These are phyloP conservation scores for Schrenkiella parvula DNA, from an alignment of 345 rosid genomes.

Conservation along the genomic window DNA sequence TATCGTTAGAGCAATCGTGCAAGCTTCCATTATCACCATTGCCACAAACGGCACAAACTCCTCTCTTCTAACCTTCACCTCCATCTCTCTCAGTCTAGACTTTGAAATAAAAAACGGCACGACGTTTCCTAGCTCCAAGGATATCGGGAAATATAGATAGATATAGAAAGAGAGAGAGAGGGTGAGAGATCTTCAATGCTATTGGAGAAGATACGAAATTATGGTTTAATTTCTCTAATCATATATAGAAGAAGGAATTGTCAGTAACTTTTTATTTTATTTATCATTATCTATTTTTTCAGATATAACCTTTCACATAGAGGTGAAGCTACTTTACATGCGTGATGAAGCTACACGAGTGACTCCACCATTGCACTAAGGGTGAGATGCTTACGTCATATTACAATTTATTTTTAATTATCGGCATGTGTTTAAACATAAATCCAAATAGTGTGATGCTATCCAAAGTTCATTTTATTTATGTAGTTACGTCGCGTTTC, in stretches of 20 bases:
- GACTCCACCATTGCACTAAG: slow-evolving; percentile 34
- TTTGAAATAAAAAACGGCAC: slow-evolving; percentile 22
- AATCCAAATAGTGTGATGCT: slow-evolving; percentile 24
- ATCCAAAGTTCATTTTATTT: background rate
- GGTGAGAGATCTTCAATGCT: slow-evolving; percentile 1
- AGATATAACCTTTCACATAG: slow-evolving; percentile 48
- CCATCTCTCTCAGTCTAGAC: slow-evolving; percentile 18
- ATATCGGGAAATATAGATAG: slow-evolving; percentile 3
- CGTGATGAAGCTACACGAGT: slow-evolving; percentile 68
- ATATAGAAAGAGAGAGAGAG: background rate
- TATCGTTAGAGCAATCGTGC: slow-evolving; percentile 65
- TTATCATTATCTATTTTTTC: slow-evolving; percentile 12
- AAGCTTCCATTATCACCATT: slow-evolving; percentile 74
- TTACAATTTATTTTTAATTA: background rate
- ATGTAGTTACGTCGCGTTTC: slow-evolving; percentile 19
- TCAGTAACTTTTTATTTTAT: slow-evolving; percentile 13
- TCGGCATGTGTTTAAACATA: slow-evolving; percentile 7
- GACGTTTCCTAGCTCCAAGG: slow-evolving; percentile 24
- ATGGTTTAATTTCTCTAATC: slow-evolving; percentile 23
- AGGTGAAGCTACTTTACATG: slow-evolving; percentile 38
- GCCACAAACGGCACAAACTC: slow-evolving; percentile 44
- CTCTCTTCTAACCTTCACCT: slow-evolving; percentile 14
- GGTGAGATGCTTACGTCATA: slow-evolving; percentile 36
- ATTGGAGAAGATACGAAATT: slow-evolving; percentile 16
- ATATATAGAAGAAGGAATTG: slow-evolving; percentile 15